Evolutionary conservation across 108 stramenopile species (phyloP).

Genomic region (Stephanodiscus minutulus): DNA sequence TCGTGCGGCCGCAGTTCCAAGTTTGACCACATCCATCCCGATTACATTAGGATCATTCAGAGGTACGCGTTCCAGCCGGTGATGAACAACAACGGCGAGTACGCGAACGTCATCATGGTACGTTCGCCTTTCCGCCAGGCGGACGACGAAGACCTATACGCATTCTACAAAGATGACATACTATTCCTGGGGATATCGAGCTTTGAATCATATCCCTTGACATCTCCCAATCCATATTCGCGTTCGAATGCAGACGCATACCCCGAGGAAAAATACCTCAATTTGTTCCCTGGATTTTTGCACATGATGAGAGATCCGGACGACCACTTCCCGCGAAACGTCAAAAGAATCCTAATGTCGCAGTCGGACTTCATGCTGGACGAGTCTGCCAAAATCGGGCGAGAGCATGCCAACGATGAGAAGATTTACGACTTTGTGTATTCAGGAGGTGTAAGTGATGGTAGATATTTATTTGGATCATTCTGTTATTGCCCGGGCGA

Average conservation of each 20-base stretch:
- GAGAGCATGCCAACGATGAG: slow-evolving; percentile 17
- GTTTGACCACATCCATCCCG: slow-evolving; percentile 36
- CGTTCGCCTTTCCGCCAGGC: slow-evolving; percentile 32
- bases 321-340: slow-evolving; percentile 24
- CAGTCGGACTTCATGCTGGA: slow-evolving; percentile 48
- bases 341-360: slow-evolving; percentile 40
- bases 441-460: slow-evolving; percentile 31
- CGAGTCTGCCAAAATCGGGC: slow-evolving; percentile 18
- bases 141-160: slow-evolving; percentile 40
- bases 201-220: slow-evolving; percentile 46
- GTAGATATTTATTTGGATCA: background rate
- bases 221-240: slow-evolving; percentile 46
- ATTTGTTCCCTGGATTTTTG: slow-evolving; percentile 51
- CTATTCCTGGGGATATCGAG: slow-evolving; percentile 49
- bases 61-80: slow-evolving; percentile 50
- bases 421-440: slow-evolving; percentile 53
- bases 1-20: slow-evolving; percentile 26
- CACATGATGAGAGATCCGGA: slow-evolving; percentile 48
- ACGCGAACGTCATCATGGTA: slow-evolving; percentile 48
- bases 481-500: background rate
- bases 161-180: slow-evolving; percentile 47
- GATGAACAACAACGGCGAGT: slow-evolving; percentile 26
- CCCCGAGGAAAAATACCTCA: slow-evolving; percentile 37
- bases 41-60: slow-evolving; percentile 38
- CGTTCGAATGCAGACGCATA: slow-evolving; percentile 14